Conservation (phyloP, 2,329 filamentous ascomycete species). For the Cladobotryum mycophilum region DNA sequence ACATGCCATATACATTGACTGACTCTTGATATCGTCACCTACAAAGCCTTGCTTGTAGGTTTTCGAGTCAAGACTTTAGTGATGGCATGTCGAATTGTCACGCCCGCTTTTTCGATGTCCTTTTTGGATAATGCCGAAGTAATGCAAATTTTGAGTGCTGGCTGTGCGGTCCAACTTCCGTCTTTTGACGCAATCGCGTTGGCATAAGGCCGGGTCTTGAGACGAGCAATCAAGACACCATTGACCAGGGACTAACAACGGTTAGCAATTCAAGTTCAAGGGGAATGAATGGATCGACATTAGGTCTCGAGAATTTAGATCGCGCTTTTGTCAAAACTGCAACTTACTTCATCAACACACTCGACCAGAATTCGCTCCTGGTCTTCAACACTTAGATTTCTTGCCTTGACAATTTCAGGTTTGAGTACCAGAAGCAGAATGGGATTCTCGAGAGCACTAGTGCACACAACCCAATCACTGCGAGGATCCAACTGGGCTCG, state of each 20-base stretch:
- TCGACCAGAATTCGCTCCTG: constrained; percentile 84
- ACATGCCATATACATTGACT: no score
- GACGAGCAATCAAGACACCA: constrained; percentile 78
- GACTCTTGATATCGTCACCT: neutral
- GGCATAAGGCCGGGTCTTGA: constrained; percentile 70
- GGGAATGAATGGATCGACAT: neutral
- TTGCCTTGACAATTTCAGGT: constrained; percentile 67
- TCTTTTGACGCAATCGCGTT: constrained; percentile 61
- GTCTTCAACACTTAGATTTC: constrained; percentile 63
- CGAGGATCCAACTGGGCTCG: constrained; percentile 81
- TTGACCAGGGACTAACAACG: constrained; percentile 68
- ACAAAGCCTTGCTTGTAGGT: constrained; percentile 34
- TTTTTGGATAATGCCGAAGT: constrained; percentile 85
- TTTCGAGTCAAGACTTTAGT: constrained; percentile 79
- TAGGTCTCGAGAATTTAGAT: neutral
- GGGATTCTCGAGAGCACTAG: constrained; percentile 77
- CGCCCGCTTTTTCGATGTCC: constrained; percentile 91
- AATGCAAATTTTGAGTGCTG: constrained; percentile 85
- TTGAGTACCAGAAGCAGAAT: constrained; percentile 80
- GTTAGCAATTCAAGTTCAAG: neutral
- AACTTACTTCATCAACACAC: constrained; percentile 85
- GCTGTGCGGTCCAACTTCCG: constrained; percentile 61
- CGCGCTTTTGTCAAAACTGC: neutral
- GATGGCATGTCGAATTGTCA: constrained; percentile 81
- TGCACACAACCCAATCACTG: constrained; percentile 86